Evolutionary conservation across 371 early-diverging fungal genomes (phyloP).

Genomic region (Apophysomyces trapeziformis): DNA sequence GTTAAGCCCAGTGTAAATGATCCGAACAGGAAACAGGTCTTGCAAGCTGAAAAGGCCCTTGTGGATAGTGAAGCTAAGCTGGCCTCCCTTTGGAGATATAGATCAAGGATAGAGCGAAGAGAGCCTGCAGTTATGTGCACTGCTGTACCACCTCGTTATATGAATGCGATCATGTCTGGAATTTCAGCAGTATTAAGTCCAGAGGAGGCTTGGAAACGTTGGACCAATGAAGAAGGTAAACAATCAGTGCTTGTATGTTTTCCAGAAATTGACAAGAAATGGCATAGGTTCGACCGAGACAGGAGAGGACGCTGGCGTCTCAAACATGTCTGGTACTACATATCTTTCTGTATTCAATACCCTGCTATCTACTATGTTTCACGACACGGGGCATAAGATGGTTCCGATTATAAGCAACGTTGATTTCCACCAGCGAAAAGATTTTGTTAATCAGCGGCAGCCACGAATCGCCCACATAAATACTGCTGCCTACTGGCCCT

Average conservation of each 20-base stretch:
- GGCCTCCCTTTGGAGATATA: constrained; percentile 23
- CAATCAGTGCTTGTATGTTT: neutral
- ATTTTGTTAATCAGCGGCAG: constrained; percentile 18
- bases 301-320: neutral
- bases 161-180: constrained; percentile 3
- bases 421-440: constrained; percentile 16
- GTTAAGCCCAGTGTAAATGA: constrained; percentile 20
- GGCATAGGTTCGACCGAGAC: neutral
- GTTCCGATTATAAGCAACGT: constrained; percentile 27
- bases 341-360: neutral
- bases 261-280: neutral
- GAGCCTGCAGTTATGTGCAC: constrained; percentile 19
- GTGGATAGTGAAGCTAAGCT: constrained; percentile 25
- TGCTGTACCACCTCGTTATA: constrained; percentile 30
- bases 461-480: constrained; percentile 14
- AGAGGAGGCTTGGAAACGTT: constrained; percentile 22
- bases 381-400: constrained; percentile 15
- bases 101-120: constrained; percentile 16
- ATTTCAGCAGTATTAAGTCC: neutral
- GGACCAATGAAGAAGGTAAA: constrained; percentile 15
- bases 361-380: neutral
- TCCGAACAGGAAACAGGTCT: constrained; percentile 25
- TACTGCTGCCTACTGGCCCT: constrained; percentile 37
- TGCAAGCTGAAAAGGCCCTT: constrained; percentile 24
- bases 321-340: neutral